Evolutionary conservation across 495 filamentous ascomycete genomes (phyloP).

Genomic region (Penicillium psychrofluorescens): DNA sequence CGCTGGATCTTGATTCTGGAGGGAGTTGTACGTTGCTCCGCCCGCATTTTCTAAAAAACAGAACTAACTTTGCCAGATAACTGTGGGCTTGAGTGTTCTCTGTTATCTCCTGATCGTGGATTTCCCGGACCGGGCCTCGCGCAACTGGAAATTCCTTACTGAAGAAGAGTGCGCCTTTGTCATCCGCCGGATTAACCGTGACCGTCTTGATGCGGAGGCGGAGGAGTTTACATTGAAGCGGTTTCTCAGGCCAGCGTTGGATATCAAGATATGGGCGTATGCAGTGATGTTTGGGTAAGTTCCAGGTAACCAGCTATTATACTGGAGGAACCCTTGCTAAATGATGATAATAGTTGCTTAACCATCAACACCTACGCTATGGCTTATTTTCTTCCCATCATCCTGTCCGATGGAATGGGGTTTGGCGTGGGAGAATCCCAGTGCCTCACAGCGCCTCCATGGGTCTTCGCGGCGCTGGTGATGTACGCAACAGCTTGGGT

Average conservation of each 20-base stretch:
- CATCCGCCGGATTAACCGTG: constrained; percentile 49
- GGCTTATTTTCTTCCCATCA: constrained; percentile 64
- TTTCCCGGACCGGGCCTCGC: constrained; percentile 47
- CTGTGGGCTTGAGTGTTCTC: constrained; percentile 32
- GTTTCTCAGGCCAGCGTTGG: constrained; percentile 41
- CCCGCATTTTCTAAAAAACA: too few species aligned
- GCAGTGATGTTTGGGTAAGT: constrained; percentile 48
- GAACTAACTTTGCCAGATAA: constrained; percentile 22
- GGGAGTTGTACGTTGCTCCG: constrained; percentile 26
- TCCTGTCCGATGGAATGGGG: constrained; percentile 49
- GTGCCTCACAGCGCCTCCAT: constrained; percentile 59
- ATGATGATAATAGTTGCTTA: constrained; percentile 25
- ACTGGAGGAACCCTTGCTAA: neutral
- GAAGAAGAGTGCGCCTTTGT: constrained; percentile 45
- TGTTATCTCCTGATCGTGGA: constrained; percentile 49
- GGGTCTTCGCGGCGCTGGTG: constrained; percentile 51
- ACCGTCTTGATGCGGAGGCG: constrained; percentile 47
- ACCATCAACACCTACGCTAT: constrained; percentile 57
- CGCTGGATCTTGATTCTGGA: constrained; percentile 61
- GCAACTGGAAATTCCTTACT: constrained; percentile 46
- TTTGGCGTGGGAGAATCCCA: constrained; percentile 49
- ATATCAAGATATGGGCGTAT: constrained; percentile 58
- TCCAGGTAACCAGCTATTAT: neutral
- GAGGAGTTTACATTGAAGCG: constrained; percentile 42
- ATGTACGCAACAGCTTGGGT: constrained; percentile 48